These are phyloP conservation scores for Rhizoctonia solani DNA, from an alignment of 1,284 basidiomycete species.

Conservation along the genomic window DNA sequence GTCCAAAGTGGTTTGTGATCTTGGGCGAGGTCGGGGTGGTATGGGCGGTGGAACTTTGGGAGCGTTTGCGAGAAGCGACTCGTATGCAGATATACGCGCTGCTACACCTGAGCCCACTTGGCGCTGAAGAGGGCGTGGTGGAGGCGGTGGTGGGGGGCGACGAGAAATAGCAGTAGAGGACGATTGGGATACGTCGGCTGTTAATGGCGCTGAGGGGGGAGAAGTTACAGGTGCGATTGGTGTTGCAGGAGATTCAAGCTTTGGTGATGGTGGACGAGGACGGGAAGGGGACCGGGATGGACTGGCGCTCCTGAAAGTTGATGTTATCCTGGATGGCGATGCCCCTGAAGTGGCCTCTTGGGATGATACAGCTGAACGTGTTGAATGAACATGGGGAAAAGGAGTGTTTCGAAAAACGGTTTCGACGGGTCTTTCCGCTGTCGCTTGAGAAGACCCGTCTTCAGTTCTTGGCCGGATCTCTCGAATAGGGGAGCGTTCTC, in stretches of 20 bases:
- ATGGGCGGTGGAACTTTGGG: slow-evolving; percentile 26
- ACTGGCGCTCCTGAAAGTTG: not conserved
- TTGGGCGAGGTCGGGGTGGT: slow-evolving; percentile 16
- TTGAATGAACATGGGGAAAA: no score
- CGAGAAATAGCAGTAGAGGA: not conserved
- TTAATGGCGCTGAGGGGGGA: not conserved
- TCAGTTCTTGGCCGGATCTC: not conserved
- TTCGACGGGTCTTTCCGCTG: not conserved
- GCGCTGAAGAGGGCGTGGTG: slow-evolving; percentile 1
- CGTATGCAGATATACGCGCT: slow-evolving; percentile 31
- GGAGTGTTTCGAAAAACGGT: not conserved
- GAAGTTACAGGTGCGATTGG: not conserved
- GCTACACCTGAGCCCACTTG: slow-evolving; percentile 7
- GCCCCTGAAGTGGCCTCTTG: no score
- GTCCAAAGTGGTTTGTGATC: not conserved
- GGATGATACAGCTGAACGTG: no score
- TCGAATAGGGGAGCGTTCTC: not conserved
- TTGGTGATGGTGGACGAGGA: no score
- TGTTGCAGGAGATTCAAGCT: not conserved
- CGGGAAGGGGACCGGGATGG: not conserved
- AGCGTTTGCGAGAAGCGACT: slow-evolving; percentile 23
- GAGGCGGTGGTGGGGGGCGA: slow-evolving; percentile 20
- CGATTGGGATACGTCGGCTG: not conserved
- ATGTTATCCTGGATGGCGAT: no score
- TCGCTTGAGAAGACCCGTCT: not conserved